Base-by-base conservation (phyloP, 306 rosid genomes). In the Corylus americana region DNA sequence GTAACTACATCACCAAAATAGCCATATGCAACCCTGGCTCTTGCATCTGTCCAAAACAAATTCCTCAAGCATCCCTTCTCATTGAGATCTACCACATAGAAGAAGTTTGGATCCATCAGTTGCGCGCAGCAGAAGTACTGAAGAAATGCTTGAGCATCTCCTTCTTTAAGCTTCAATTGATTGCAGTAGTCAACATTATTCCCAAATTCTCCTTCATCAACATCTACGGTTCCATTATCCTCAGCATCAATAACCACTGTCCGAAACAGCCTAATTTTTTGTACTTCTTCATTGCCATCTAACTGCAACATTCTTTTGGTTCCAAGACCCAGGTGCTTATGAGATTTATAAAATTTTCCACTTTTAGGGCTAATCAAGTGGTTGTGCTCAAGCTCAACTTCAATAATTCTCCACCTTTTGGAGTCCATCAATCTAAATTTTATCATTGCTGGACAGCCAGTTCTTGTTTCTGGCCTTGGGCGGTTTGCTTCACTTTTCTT, bases 391-490 rank as follows among this genome's bases (percentile, higher is more conserved):
- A 92, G 90, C 83, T 90, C 94, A 54, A 90, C 92, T 83, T 92
- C 97, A 49, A 92, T 83, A 76, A 92, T 83, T 83, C 94, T 90
- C 97, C 97, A 90, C 74, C 97, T 88, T 77, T 84, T 82, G 84
- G 89, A 81, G 53, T 88, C 94, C 88, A 84, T 92, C 76, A 92
- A 79, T 75, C 97, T 86, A 82, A 92, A 90, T 79, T 92, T 90
- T 17, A 92, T 87, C 97, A 90, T 92, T 47, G 97, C 94, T 5
- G 94, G 97, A 81, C 92, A 88, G 62, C 97, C 94, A 1, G 97
- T 92, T 83, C 97, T 83, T 37, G 97, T 92, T 74, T 90, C 90
- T 3, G 97, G 97, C 81, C 94, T 92, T 1, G 94, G 97, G 37
- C 90, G 92, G 78, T 85, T 90, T 0, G 94, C 97, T 62, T 90